These are phyloP conservation scores for Xylaria bambusicola DNA, from an alignment of 495 filamentous ascomycete species.

Conservation along the genomic window DNA sequence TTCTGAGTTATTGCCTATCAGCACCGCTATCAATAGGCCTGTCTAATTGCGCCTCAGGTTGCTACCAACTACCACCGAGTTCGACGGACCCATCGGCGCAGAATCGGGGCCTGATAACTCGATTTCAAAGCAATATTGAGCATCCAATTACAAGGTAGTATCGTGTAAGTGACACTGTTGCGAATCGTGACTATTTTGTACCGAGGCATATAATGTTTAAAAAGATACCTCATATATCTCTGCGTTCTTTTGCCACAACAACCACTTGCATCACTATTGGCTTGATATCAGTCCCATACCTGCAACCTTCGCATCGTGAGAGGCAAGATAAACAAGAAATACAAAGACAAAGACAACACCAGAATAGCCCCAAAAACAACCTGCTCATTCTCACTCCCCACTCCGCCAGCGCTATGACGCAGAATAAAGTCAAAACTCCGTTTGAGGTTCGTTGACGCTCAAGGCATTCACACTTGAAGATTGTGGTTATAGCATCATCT, in stretches of 20 bases:
- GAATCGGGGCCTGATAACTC: conserved; percentile 3
- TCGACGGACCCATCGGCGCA: conserved; percentile 18
- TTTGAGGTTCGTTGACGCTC: conserved; percentile 44
- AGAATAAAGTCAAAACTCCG: conserved; percentile 41
- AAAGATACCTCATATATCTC: conserved; percentile 23
- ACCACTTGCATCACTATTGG: conserved; percentile 21
- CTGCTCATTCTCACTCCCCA: conserved; percentile 7
- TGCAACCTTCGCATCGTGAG: conserved; percentile 20
- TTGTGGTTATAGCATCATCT: too few species aligned
- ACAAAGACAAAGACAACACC: too few species aligned
- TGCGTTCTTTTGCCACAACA: conserved; percentile 23
- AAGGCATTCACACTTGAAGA: conserved; percentile 22
- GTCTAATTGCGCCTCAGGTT: conserved; percentile 3
- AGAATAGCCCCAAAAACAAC: conserved; percentile 13
- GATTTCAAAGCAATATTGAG: conserved; percentile 46
- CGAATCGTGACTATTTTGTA: conserved; percentile 8
- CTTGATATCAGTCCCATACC: conserved; percentile 25
- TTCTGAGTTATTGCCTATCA: too few species aligned
- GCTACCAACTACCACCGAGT: background rate
- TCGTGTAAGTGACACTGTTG: conserved; percentile 34
- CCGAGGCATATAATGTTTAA: conserved; percentile 24
- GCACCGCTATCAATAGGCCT: too few species aligned
- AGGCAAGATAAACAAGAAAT: conserved; percentile 24
- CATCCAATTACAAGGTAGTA: conserved; percentile 24
- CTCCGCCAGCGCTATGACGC: conserved; percentile 24